phyloP scores from a whole-genome alignment of 1,139 yeast species.

The Groenewaldozyma sp. region DNA sequence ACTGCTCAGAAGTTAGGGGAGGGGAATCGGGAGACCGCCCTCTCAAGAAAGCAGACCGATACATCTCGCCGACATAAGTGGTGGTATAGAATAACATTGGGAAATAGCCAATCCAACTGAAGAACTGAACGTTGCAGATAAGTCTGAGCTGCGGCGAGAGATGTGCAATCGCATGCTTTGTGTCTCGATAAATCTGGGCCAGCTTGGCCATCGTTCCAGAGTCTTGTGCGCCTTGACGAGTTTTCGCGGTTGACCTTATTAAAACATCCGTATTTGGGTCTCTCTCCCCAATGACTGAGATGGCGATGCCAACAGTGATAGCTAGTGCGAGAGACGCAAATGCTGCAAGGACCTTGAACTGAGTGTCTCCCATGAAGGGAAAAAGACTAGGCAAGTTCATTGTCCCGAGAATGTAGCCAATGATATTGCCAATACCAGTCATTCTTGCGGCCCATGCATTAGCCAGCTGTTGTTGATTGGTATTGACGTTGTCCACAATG shows the following conservation, averaged over 20 bases:
- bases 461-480: constrained; percentile 45
- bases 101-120: constrained; percentile 33
- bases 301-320: constrained; percentile 34
- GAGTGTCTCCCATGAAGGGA: constrained; percentile 38
- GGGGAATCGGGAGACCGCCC: constrained; percentile 13
- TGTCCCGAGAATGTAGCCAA: constrained; percentile 46
- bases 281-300: constrained; percentile 35
- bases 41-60: constrained; percentile 19
- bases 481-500: constrained; percentile 48
- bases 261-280: constrained; percentile 36
- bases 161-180: constrained; percentile 32
- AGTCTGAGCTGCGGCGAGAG: constrained; percentile 23
- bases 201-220: constrained; percentile 16
- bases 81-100: constrained; percentile 32
- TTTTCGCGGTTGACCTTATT: constrained; percentile 7
- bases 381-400: constrained; percentile 29
- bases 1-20: constrained; percentile 13
- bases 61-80: constrained; percentile 35
- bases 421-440: constrained; percentile 48
- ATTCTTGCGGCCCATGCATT: constrained; percentile 70
- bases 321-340: constrained; percentile 39
- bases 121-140: constrained; percentile 28
- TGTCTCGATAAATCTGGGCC: constrained; percentile 20
- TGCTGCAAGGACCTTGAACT: constrained; percentile 41
- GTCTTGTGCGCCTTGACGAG: constrained; percentile 27